A percentile compares a stretch with the other conserved stretches of the same genome.
Evolutionary conservation across 2,329 filamentous ascomycete genomes (phyloP).

Genomic region (Cordyceps cateniannulata): DNA sequence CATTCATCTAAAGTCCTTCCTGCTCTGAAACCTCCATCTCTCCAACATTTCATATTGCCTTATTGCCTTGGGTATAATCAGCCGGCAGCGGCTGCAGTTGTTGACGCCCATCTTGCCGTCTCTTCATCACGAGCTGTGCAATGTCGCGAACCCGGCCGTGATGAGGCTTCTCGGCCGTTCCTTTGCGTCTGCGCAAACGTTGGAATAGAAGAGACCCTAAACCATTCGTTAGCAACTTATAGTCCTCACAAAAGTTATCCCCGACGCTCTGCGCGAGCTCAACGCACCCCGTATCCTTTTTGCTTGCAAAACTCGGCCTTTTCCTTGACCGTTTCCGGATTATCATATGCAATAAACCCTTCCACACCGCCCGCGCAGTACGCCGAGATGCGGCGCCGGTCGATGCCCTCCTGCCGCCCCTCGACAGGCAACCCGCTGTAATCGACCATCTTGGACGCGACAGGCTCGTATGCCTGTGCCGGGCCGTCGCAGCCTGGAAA

Average conservation of each 20-base stretch:
- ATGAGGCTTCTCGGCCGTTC: conserved; percentile 52
- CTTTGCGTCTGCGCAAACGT: conserved; percentile 63
- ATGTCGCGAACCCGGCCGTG: conserved; percentile 50
- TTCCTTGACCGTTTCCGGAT: conserved; percentile 64
- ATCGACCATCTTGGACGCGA: conserved; percentile 62
- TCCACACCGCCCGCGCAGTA: conserved; percentile 67
- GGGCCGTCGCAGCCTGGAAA: conserved; percentile 61
- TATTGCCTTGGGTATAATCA: too few relatives aligned
- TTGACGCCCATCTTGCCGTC: background rate
- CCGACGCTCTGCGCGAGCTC: too few relatives aligned
- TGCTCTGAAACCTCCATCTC: too few relatives aligned
- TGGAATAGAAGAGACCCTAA: conserved; percentile 76
- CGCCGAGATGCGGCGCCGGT: conserved; percentile 61
- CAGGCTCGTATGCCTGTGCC: conserved; percentile 53
- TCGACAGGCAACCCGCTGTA: conserved; percentile 62
- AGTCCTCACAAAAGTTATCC: background rate
- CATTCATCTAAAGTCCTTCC: background rate
- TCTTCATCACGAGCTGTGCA: conserved; percentile 40
- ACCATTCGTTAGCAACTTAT: background rate
- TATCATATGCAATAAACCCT: conserved; percentile 76
- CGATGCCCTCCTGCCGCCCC: conserved; percentile 58
- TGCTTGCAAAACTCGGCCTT: conserved; percentile 70
- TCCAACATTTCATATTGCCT: too few relatives aligned
- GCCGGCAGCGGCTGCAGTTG: background rate
- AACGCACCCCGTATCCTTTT: conserved; percentile 57